Evolutionary conservation across 441 rosid genomes (phyloP), one percentile per base, ranked within the genome.

Genomic region (Theobroma grandiflorum): DNA sequence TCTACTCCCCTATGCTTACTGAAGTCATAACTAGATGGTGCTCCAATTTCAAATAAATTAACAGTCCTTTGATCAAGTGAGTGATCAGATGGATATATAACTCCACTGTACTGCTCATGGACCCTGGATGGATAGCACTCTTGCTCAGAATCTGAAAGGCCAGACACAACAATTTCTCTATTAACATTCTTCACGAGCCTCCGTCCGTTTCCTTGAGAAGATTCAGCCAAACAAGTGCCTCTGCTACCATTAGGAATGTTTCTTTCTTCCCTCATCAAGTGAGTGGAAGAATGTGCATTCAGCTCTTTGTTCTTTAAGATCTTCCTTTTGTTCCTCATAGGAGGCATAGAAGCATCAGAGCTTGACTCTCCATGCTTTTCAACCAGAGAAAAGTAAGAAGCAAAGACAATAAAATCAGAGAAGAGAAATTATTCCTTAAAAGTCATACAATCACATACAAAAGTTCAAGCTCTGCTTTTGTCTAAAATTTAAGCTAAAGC

Each of bases 81-180:
- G 81, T 50, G 76, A 72, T 78, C 82, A 78, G 50, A 74, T 37
- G 68, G 57, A 62, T 79, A 18, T 9, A 59, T 72, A 58, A 43
- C 26, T 49, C 59, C n/a, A 15, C 16, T 49, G 14, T 70, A 63
- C 43, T 11, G 59, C 45, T 71, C 75, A 78, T 61, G 82, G 79
- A 78, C 82, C 72, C 75, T 59, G 12, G 65, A 59, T 57, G 80
- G 67, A 59, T 57, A 43, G 82, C 78, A 55, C 43, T 90, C 94
- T 74, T 78, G 82, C 62, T 89, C 90, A 65, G 90, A 89, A 75
- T 90, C 94, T 57, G 81, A 85, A 62, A 73, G 42, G 57, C 78
- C 57, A 22, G 68, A 67, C 77, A 84, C 82, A 49, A 87, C 63
- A 75, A 74, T 82, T 73, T 85, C 79, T 77, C 85, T 87, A 47